Evolutionary conservation across 139 green algal species (phyloP).

Genomic region (Chlamydomonas incerta): DNA sequence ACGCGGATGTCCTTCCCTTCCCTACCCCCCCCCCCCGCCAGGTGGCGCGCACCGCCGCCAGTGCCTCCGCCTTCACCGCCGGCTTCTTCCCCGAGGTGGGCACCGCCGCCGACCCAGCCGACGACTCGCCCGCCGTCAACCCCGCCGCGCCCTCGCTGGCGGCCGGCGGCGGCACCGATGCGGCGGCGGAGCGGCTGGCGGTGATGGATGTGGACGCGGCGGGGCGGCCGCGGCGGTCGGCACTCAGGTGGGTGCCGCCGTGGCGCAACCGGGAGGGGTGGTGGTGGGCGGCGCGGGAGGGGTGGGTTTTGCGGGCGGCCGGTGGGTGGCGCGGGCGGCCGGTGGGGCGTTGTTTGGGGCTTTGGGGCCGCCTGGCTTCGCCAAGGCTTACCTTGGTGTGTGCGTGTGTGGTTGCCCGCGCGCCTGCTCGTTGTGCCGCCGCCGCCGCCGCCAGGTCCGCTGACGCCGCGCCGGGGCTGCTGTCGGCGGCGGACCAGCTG

Average conservation of each 20-base stretch:
- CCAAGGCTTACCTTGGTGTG: too few species aligned
- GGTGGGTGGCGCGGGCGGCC: too few species aligned
- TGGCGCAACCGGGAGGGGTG: background rate
- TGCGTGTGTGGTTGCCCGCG: too few species aligned
- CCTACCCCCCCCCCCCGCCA: too few species aligned
- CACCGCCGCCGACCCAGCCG: background rate
- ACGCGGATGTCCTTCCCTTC: too few species aligned
- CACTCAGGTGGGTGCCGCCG: background rate
- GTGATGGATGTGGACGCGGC: background rate
- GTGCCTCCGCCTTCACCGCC: conserved; percentile 56
- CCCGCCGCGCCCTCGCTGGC: background rate
- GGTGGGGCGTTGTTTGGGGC: too few species aligned
- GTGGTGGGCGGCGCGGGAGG: background rate
- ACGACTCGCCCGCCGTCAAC: conserved; percentile 17
- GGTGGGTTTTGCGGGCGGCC: too few species aligned
- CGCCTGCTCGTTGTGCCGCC: too few species aligned
- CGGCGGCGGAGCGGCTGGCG: background rate
- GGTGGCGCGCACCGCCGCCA: conserved; percentile 59
- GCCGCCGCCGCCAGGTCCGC: too few species aligned
- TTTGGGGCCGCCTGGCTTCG: too few species aligned
- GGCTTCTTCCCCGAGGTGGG: conserved; percentile 53
- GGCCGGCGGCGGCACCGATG: too few species aligned
- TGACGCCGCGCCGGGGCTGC: background rate
- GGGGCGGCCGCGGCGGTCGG: background rate
- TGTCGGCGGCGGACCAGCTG: background rate